Evolutionary conservation across 2,329 filamentous ascomycete genomes (phyloP).

Genomic region (Incumbomyces lentus): DNA sequence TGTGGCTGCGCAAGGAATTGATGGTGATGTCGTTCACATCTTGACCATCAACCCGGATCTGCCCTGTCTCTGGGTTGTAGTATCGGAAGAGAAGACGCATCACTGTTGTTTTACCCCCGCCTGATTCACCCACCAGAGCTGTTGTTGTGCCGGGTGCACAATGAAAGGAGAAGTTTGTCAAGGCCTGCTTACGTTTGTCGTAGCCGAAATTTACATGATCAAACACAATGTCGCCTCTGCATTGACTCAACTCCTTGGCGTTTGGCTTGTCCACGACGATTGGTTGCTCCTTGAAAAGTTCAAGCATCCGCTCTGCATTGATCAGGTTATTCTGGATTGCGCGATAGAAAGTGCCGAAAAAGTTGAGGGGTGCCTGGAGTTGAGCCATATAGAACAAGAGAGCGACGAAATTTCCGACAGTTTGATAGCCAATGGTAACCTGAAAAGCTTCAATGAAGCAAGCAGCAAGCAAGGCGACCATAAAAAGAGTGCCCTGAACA

Average conservation of each 20-base stretch:
- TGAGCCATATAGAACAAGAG: slow-evolving; percentile 70
- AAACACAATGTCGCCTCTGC: slow-evolving; percentile 74
- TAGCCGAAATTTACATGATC: slow-evolving; percentile 86
- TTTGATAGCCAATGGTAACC: slow-evolving; percentile 55
- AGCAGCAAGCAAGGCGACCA: slow-evolving; percentile 60
- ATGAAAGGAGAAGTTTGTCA: slow-evolving; percentile 74
- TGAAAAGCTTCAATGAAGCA: slow-evolving; percentile 69
- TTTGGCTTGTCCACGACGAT: slow-evolving; percentile 71
- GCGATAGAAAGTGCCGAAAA: slow-evolving; percentile 89
- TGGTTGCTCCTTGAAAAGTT: slow-evolving; percentile 91
- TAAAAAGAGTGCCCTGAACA: slow-evolving; percentile 69
- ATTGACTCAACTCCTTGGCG: slow-evolving; percentile 53
- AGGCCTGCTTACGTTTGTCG: slow-evolving; percentile 71
- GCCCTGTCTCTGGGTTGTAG: slow-evolving; percentile 74
- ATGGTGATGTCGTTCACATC: slow-evolving; percentile 82
- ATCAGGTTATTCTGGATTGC: slow-evolving; percentile 96
- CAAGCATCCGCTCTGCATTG: slow-evolving; percentile 86
- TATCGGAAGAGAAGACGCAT: slow-evolving; percentile 95
- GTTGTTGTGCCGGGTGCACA: slow-evolving; percentile 87
- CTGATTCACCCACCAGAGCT: slow-evolving; percentile 90
- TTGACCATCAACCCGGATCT: slow-evolving; percentile 72
- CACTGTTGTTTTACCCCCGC: slow-evolving; percentile 91
- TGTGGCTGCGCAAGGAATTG: slow-evolving; percentile 80
- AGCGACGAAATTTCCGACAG: slow-evolving; percentile 61
- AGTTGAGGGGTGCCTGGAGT: slow-evolving; percentile 70